These are phyloP conservation scores for Eutypella sp. DNA, from an alignment of 2,329 filamentous ascomycete genomes.

Conservation along the genomic window DNA sequence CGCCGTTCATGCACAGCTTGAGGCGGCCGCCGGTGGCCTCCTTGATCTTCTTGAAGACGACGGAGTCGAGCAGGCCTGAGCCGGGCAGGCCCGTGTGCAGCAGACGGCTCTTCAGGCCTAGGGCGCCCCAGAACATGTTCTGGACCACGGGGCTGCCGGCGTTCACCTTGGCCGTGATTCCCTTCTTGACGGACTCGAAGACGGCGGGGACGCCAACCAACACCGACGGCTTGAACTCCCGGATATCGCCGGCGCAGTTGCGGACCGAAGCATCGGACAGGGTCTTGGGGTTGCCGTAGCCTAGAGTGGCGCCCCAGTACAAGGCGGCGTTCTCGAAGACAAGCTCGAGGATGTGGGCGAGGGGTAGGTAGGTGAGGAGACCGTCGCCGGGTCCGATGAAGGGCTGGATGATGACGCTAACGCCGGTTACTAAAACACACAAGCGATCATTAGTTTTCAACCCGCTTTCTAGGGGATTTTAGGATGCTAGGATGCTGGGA, in stretches of 20 bases:
- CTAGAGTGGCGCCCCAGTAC: constrained; percentile 84
- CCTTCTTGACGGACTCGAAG: constrained; percentile 90
- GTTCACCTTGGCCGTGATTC: constrained; percentile 72
- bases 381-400: constrained; percentile 75
- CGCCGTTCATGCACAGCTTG: constrained; percentile 79
- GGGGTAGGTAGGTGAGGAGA: constrained; percentile 77
- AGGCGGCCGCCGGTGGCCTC: constrained; percentile 80
- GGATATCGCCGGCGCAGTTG: constrained; percentile 84
- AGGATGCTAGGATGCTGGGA: too few relatives aligned
- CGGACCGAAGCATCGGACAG: constrained; percentile 76
- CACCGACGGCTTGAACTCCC: constrained; percentile 77
- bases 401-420: constrained; percentile 69
- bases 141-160: constrained; percentile 62
- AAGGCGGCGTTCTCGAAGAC: constrained; percentile 82
- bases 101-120: constrained; percentile 48
- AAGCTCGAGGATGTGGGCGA: constrained; percentile 86
- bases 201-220: constrained; percentile 84
- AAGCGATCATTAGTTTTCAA: too few relatives aligned
- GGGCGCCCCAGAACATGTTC: constrained; percentile 66
- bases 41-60: constrained; percentile 89
- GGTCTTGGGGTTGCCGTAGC: constrained; percentile 82
- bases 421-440: constrained; percentile 68
- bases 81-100: constrained; percentile 57
- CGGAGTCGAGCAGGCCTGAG: constrained; percentile 63
- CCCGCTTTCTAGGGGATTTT: too few relatives aligned